Base-by-base conservation (phyloP, 208 protist species). In the Willaertia magna region DNA sequence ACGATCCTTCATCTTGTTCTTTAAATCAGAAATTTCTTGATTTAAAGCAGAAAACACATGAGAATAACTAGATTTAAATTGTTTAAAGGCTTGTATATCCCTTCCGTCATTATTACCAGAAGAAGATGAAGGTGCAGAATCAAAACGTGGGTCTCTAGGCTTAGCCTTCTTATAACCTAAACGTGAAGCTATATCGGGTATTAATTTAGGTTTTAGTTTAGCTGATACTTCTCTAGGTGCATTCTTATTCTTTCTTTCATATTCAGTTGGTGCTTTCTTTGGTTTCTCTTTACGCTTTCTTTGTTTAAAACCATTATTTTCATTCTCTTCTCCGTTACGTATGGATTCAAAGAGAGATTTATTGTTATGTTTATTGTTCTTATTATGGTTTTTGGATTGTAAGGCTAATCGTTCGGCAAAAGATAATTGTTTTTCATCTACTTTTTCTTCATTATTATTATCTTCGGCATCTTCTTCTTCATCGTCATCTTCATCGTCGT, bases 401-500 rank as follows among this genome's bases (percentile, higher is more conserved):
- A 12, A 26, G 12, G 55, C 55, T 26, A 67, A 67, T 67, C 55
- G 26, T 67, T 67, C 55, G 9, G 55, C 55, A 67, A 67, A 67
- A 14, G 55, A 67, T 34, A 67, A 9, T 34, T 16, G 26, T 67
- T 85, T 55, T 74, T 85, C 47, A 55, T 67, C 49, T 47, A 67
- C 81, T 49, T 67, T 30, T n/a, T 67, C 81, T 16, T 74, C 82
- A 42, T 59, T 55, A 42, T 51, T 55, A 47, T 85, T 7, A 18
- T 85, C 79, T 47, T 85, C 81, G 18, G 48, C 18, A 18, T 74
- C 79, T 16, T 85, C 55, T 11, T 67, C 39, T 12, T 67, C 39
- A 12, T 85, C 81, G 16, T 85, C 26, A 44, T 85, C 81, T 3
- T 85, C 39, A 12, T 85, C 79, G 16, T 85, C 79, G 11, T 74